Percentiles rank a stretch among this genome's conserved stretches.
These are phyloP conservation scores for Botrytis deweyae DNA, from an alignment of 2,329 filamentous ascomycete genomes.

Conservation along the genomic window DNA sequence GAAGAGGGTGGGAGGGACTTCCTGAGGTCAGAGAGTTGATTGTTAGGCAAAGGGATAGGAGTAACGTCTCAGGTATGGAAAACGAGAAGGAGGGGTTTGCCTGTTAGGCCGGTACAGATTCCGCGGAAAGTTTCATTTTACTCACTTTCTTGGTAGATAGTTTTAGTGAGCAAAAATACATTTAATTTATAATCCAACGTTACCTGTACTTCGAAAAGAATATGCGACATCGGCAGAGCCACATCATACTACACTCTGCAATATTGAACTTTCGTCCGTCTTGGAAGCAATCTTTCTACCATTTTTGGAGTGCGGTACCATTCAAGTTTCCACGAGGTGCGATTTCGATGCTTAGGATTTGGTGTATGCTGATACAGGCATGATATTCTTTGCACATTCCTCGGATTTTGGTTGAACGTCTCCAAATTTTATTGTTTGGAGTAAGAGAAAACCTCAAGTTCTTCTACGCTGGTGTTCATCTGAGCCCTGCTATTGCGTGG, in stretches of 20 bases:
- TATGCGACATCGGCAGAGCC: neutral
- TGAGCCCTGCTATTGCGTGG: no score
- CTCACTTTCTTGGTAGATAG: neutral
- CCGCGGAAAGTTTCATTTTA: neutral
- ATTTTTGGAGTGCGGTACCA: neutral
- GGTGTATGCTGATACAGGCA: no score
- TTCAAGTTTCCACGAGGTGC: neutral
- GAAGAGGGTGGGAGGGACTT: conserved; percentile 39
- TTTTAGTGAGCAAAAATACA: neutral
- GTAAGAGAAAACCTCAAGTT: no score
- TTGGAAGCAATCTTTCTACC: neutral
- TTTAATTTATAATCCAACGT: neutral
- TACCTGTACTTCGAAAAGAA: neutral
- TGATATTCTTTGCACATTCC: no score
- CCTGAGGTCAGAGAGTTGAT: conserved; percentile 39
- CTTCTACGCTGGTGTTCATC: no score
- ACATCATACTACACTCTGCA: neutral
- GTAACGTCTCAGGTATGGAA: neutral
- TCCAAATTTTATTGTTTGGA: no score
- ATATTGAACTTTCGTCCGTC: neutral
- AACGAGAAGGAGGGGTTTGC: neutral
- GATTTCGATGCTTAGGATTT: no score
- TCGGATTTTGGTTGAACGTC: no score
- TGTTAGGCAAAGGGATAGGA: conserved; percentile 31
- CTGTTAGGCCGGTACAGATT: neutral